Conservation (phyloP, 306 rosid species). For the Trichosanthes cucumerina region DNA sequence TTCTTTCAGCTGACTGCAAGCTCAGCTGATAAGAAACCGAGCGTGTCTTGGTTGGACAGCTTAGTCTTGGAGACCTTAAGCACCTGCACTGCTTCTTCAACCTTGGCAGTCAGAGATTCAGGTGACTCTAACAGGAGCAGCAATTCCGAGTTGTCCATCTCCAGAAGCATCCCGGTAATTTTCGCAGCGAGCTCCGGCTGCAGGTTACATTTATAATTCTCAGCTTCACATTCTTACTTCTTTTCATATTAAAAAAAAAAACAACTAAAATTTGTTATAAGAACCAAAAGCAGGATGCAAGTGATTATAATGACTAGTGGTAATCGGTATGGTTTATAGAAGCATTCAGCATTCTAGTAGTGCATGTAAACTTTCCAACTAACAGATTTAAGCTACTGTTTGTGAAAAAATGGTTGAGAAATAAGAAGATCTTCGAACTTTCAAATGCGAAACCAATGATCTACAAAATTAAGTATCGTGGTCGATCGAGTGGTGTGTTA, state of each 20-base stretch:
- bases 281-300: not conserved
- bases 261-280: not conserved
- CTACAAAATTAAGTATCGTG: not conserved
- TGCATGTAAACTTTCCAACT: not conserved
- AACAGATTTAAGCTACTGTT: not conserved
- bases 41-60: conserved; percentile 51
- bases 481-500: not conserved
- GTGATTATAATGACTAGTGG: not conserved
- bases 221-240: not conserved
- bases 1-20: conserved; percentile 59
- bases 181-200: conserved; percentile 73
- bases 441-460: not conserved
- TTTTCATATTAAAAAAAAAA: not conserved
- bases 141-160: conserved; percentile 82
- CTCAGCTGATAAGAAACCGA: conserved; percentile 53
- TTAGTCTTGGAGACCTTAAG: conserved; percentile 51
- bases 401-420: not conserved
- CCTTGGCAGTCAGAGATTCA: conserved; percentile 58
- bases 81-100: conserved; percentile 75
- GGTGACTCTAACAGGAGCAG: conserved; percentile 73
- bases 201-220: conserved; percentile 6
- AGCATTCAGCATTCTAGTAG: not conserved
- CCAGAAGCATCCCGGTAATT: conserved; percentile 91
- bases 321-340: not conserved
- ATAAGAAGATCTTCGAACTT: not conserved